Base-by-base conservation (phyloP, 495 filamentous ascomycete genomes). In the Aspergillus ostianus region DNA sequence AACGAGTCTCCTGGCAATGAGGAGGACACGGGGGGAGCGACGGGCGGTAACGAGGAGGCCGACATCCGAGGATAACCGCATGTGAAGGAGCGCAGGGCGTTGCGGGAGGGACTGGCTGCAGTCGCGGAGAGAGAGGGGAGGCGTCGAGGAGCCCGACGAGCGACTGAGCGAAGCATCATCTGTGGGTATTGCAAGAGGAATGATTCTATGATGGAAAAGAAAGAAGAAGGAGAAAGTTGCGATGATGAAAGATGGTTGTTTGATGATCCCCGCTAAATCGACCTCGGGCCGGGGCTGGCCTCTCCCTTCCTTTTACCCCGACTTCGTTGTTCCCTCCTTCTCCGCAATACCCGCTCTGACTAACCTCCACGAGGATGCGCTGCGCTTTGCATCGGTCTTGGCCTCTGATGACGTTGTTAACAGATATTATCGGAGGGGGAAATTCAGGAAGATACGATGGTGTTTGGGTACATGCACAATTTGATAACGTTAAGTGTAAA, bases 1-100 rank as follows among this genome's bases (percentile, higher is more conserved):
- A 88, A 96, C 26, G 86, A 80, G 68, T 93, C 89, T 23, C 85
- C 81, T 0, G 86, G 82, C 20, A 87, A 76, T 27, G 78, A 67
- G 5, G 83, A 77, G 15, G 89, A 85, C 59, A 85, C 73, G 19
- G 82, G 79, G 32, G 81, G 82, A n/a, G 79, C 64, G 27, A 82
- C 77, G 36, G 78, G 63, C 26, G 73, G 63, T 19, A 64, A 64
- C 56, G 60, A 50, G 29, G 67, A 65, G 26, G 67, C 63, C 54
- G 73, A 72, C 77, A 80, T 80, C 73, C 75, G 77, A 64, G 72
- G 61, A 69, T 74, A 79, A 63, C 67, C 74, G 74, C 74, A 73
- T 54, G 74, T 73, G 68, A 78, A 77, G 30, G 75, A 62, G 53
- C 75, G 75, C 47, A 71, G 62, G 55, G 68, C 65, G 47, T 67